These are phyloP conservation scores for Calonectria montana DNA, from an alignment of 2,329 filamentous ascomycete species.

Conservation along the genomic window DNA sequence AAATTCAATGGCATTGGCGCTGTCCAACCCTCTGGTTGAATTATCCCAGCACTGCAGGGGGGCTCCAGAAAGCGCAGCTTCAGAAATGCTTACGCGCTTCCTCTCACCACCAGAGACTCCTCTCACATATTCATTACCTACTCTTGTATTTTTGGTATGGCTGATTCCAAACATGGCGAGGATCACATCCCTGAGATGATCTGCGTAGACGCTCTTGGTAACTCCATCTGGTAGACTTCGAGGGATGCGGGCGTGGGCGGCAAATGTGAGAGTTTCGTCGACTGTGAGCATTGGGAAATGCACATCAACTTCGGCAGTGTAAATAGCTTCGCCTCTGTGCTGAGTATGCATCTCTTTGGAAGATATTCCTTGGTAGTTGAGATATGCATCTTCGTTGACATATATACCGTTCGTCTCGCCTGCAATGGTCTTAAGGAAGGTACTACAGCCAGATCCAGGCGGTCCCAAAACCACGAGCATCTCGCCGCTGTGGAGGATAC, in stretches of 20 bases:
- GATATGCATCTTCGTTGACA: constrained; percentile 75
- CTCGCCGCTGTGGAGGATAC: constrained; percentile 76
- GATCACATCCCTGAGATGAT: constrained; percentile 75
- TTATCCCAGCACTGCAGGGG: constrained; percentile 77
- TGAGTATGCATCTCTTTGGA: constrained; percentile 77
- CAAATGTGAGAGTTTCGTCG: constrained; percentile 83
- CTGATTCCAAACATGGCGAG: constrained; percentile 82
- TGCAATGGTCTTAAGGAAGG: constrained; percentile 84
- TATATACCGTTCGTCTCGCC: constrained; percentile 85
- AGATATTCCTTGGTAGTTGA: constrained; percentile 79
- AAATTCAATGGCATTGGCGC: constrained; percentile 81
- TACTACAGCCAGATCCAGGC: constrained; percentile 81
- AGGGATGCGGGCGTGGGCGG: constrained; percentile 76
- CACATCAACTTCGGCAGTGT: constrained; percentile 85
- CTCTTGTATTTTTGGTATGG: constrained; percentile 78
- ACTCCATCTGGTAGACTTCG: constrained; percentile 70
- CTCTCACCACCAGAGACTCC: constrained; percentile 81
- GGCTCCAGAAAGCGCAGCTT: constrained; percentile 67
- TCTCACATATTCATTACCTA: constrained; percentile 80
- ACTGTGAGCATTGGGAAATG: constrained; percentile 83
- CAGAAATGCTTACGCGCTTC: constrained; percentile 73
- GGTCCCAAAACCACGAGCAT: constrained; percentile 81
- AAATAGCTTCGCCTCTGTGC: constrained; percentile 87
- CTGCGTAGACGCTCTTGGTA: constrained; percentile 63
- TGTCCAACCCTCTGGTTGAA: constrained; percentile 78